Evolutionary conservation across 257 asterid species (phyloP).

Genomic region (Solanum sejunctum): DNA sequence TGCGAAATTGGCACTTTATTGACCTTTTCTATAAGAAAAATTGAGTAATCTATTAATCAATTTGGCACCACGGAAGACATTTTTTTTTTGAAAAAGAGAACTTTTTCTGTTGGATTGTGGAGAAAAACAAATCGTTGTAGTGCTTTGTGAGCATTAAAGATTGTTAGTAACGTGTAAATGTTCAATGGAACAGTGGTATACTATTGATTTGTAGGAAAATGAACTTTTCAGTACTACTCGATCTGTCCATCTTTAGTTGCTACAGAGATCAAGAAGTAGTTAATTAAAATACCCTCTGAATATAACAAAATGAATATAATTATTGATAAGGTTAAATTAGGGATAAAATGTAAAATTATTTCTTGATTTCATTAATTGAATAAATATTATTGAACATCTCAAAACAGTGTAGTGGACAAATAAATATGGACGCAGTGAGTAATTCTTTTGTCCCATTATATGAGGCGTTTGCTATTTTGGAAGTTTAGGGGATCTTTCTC

Average conservation of each 20-base stretch:
- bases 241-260: too few relatives aligned
- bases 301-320: too few relatives aligned
- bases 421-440: too few relatives aligned
- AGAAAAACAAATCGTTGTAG: not conserved
- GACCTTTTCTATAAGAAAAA: not conserved
- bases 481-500: not conserved
- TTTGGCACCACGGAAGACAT: not conserved
- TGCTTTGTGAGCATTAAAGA: not conserved
- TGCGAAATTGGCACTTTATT: not conserved
- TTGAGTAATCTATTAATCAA: not conserved
- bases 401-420: too few relatives aligned
- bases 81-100: not conserved
- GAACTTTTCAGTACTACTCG: not conserved
- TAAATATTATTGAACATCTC: too few relatives aligned
- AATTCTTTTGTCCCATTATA: not conserved
- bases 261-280: too few relatives aligned
- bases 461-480: not conserved
- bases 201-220: not conserved
- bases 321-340: too few relatives aligned
- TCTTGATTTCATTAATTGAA: too few relatives aligned
- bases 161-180: not conserved
- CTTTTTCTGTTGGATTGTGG: not conserved
- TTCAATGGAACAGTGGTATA: not conserved
- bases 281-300: too few relatives aligned
- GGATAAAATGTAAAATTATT: too few relatives aligned